Evolutionary conservation across 2,329 filamentous ascomycete genomes (phyloP), one percentile per base, ranked within the genome.

Genomic region (Apiospora koreana): DNA sequence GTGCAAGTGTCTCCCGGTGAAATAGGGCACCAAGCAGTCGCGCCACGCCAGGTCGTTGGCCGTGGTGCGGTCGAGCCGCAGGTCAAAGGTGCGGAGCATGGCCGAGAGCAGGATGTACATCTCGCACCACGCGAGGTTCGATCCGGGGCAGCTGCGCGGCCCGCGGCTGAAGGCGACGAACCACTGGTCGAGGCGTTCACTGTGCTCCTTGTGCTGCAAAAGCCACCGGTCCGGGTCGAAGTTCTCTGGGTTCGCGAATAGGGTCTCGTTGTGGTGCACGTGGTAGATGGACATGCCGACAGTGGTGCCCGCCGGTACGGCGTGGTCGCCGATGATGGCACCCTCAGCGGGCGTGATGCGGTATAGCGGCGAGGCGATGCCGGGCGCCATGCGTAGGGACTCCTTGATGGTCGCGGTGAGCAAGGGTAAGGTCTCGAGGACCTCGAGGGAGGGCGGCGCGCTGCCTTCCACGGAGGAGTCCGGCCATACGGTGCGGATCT

Each of bases 361-460:
- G 64, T 23, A 65, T 0, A 69, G 46, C 35, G 68, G 68, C 25
- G 68, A 65, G 31, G 64, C 68, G 35, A 69, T 65, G 10, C 64
- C 64, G 2, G 62, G 62, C 35, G 50, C 54, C 62, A 69, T 38
- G 42, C 68, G 68, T 7, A 69, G 68, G 6, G 68, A 48, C 46
- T 69, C 68, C 46, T 69, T 69, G 68, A 69, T 67, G 46, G 64
- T 50, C 31, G 68, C 68, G 6, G 68, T 67, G 28, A 69, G 64
- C 3, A 69, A 42, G 10, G 68, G 68, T 5, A 69, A 35, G 21
- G 58, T 58, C 68, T 69, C 68, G 42, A 69, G 46, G 45, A 58
- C 68, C 64, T 69, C 68, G 21, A 69, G 66, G 45, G 41, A 43
- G 41, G 28, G 41, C 18, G 66, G 66, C 45, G 38, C 35, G 9